These are phyloP conservation scores for Panicum hallii DNA, from an alignment of 202 grass and related monocot species.

Conservation along the genomic window DNA sequence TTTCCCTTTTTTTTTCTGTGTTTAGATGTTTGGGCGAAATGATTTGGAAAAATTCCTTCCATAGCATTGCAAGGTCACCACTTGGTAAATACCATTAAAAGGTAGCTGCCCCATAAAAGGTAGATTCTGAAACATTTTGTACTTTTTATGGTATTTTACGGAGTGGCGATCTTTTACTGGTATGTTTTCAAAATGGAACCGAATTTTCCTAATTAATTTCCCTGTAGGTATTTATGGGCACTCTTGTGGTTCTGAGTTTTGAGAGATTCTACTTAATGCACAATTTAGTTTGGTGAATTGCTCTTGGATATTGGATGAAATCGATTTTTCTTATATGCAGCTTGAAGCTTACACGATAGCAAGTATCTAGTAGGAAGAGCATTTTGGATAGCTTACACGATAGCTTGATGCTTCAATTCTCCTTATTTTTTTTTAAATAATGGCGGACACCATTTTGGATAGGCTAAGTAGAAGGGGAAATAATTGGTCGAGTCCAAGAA, in stretches of 20 bases:
- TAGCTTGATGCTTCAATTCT: too few relatives aligned
- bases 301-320: background rate
- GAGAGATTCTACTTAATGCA: background rate
- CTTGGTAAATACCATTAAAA: background rate
- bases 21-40: background rate
- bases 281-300: background rate
- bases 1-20: background rate
- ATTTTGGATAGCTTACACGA: too few relatives aligned
- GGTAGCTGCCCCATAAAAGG: background rate
- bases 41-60: background rate
- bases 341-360: conserved; percentile 3
- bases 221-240: background rate
- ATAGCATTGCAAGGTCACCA: background rate
- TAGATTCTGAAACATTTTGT: too few relatives aligned
- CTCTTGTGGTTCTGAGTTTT: background rate
- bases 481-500: too few relatives aligned
- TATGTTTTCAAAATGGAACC: too few relatives aligned
- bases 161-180: too few relatives aligned
- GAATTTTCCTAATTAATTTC: too few relatives aligned
- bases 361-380: background rate
- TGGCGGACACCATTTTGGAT: too few relatives aligned
- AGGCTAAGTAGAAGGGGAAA: too few relatives aligned
- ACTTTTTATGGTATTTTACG: too few relatives aligned
- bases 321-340: background rate
- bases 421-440: too few relatives aligned